Base-by-base conservation (phyloP, 2,329 filamentous ascomycete genomes). In the Zymoseptoria pseudotritici region DNA sequence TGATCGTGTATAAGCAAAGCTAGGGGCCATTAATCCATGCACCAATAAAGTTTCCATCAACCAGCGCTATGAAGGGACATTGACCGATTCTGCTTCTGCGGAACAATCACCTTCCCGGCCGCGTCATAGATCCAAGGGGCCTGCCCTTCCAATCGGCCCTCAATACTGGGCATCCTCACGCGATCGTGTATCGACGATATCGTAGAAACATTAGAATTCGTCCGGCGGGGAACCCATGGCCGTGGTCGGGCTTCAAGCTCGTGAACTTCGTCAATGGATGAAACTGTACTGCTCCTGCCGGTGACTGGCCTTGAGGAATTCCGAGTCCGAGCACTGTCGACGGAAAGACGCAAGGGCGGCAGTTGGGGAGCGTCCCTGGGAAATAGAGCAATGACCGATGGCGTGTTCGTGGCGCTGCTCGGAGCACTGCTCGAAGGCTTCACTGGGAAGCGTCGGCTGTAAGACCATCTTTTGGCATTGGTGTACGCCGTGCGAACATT, bases 131-230 rank as follows among this genome's bases (percentile, higher is more conserved):
- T 17, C 49, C 50, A 60, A 21, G 54, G 54, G 26, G 59, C 54
- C 24, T 49, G 53, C n/a, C 57, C 55, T 8, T 46, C 51, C 26
- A 62, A 50, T 11, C 60, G 54, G 24, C 55, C 55, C 17, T 59
- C 60, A 17, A 62, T 57, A 50, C 60, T 62, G 2, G 60, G 60
- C 49, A 62, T 57, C 19, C 31, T 19, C 13, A 62, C 36, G 17
- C 57, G 46, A 7, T 57, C 17, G 36, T 46, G 24, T 24, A 56
- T 54, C 36, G 60, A 57, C 9, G 60, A 58, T 8, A 46, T 53
- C 4, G 31, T 54, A 2, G 60, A 54, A 8, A 24, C 46, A n/a
- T 26, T 42, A 7, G 19, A 31, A 13, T 42, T 46, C 2, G 56
- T 42, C 42, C 56, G 50, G 3, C 22, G 24, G 2, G 53, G 56